Evolutionary conservation across 1,284 basidiomycete species (phyloP).

Genomic region (Trametes pubescens): DNA sequence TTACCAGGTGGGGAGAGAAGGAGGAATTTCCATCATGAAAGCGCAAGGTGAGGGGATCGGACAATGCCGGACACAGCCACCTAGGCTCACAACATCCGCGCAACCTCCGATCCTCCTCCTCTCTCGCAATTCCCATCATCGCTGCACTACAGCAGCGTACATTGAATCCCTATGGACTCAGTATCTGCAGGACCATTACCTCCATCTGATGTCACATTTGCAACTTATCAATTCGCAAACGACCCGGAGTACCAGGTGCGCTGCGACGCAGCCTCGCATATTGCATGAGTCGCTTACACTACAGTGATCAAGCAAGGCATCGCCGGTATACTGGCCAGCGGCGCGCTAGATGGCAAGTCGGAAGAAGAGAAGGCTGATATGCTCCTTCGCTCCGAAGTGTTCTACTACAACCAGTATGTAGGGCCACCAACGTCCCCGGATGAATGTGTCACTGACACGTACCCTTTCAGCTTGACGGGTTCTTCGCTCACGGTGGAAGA

Average conservation of each 20-base stretch:
- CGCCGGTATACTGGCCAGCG: conserved; percentile 57
- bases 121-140: neutral
- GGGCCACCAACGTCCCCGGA: neutral
- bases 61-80: neutral
- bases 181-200: neutral
- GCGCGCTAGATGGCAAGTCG: conserved; percentile 47
- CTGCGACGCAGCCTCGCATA: no score
- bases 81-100: neutral
- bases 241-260: neutral
- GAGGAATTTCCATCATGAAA: neutral
- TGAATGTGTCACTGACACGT: neutral
- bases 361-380: conserved; percentile 56
- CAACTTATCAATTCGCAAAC: neutral
- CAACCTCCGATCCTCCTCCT: no score
- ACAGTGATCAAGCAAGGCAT: conserved; percentile 64
- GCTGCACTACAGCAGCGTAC: neutral
- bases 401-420: conserved; percentile 75
- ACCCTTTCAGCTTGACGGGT: conserved; percentile 32
- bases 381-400: conserved; percentile 62
- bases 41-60: neutral
- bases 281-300: neutral
- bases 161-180: neutral
- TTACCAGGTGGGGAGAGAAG: no score
- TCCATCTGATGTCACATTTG: neutral
- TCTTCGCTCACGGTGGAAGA: conserved; percentile 38